Percentiles rank a stretch among this genome's conserved stretches.
Conservation (phyloP, 768 basidiomycete genomes). For the Tylopilus intermedius region DNA sequence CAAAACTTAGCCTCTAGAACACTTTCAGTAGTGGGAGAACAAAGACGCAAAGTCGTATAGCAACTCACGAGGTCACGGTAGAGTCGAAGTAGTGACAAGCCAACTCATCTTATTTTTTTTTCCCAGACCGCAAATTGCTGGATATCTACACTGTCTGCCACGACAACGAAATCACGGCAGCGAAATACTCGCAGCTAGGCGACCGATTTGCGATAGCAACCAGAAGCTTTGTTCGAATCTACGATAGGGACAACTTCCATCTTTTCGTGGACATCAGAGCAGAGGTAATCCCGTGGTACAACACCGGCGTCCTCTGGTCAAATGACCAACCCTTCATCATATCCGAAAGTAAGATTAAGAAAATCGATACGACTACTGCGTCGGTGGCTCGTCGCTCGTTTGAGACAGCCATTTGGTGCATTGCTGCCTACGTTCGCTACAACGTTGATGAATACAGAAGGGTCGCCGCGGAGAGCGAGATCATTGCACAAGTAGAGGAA, state of each 20-base stretch:
- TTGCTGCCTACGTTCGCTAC: not conserved
- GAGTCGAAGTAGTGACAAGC: too few relatives aligned
- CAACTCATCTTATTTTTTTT: too few relatives aligned
- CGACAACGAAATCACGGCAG: too few relatives aligned
- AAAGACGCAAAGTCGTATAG: too few relatives aligned
- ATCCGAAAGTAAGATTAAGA: not conserved
- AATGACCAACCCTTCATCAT: not conserved
- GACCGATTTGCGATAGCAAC: not conserved
- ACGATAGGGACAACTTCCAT: not conserved
- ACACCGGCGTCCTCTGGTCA: constrained; percentile 3
- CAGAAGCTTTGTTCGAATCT: not conserved
- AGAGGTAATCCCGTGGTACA: not conserved
- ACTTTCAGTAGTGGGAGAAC: too few relatives aligned
- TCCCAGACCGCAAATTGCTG: too few relatives aligned
- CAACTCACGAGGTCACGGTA: too few relatives aligned
- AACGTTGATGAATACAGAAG: not conserved
- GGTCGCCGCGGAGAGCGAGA: not conserved
- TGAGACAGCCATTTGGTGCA: not conserved
- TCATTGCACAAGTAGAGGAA: not conserved
- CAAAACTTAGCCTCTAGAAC: too few relatives aligned
- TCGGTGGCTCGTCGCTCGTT: not conserved
- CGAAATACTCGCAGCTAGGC: not conserved
- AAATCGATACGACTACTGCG: too few relatives aligned
- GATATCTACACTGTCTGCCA: too few relatives aligned
- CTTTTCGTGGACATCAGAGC: not conserved